Evolutionary conservation across 2,329 filamentous ascomycete genomes (phyloP).

Genomic region (Ramularia collo-cygni): DNA sequence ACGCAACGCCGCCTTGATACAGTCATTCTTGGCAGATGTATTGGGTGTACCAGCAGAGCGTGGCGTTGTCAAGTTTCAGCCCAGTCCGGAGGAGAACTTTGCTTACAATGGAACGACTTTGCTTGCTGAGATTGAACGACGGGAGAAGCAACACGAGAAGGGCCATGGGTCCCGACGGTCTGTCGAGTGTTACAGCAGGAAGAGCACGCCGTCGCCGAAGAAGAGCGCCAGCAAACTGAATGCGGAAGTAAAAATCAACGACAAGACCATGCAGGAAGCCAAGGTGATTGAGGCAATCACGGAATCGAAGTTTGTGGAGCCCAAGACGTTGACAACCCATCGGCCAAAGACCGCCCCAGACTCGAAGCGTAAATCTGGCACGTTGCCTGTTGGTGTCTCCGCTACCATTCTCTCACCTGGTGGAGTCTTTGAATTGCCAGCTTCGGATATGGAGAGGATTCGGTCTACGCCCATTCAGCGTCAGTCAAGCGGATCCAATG

Average conservation of each 20-base stretch:
- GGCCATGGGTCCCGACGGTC: constrained; percentile 36
- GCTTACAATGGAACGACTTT: constrained; percentile 66
- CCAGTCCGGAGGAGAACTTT: constrained; percentile 63
- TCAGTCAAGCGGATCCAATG: constrained; percentile 23
- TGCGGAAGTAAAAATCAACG: constrained; percentile 12
- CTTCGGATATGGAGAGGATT: too few species aligned
- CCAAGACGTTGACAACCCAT: too few species aligned
- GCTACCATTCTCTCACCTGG: neutral
- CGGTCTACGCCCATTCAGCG: too few species aligned
- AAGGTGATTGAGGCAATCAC: too few species aligned
- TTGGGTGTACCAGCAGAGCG: constrained; percentile 59
- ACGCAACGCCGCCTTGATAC: constrained; percentile 70
- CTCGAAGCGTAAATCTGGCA: neutral
- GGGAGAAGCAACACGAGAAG: constrained; percentile 41
- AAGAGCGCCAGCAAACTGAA: constrained; percentile 21
- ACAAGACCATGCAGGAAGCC: too few species aligned
- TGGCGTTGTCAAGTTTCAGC: constrained; percentile 66
- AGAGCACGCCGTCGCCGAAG: constrained; percentile 23
- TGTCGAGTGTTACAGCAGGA: constrained; percentile 23
- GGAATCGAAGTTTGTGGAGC: too few species aligned
- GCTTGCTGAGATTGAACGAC: constrained; percentile 58
- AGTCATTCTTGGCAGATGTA: constrained; percentile 65
- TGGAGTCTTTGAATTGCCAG: constrained; percentile 24
- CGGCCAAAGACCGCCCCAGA: too few species aligned
- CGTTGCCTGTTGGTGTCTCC: neutral